A percentile compares a stretch with the other conserved stretches of the same genome.
phyloP scores from a whole-genome alignment of 345 rosid genomes.

The Microthlaspi erraticum region DNA sequence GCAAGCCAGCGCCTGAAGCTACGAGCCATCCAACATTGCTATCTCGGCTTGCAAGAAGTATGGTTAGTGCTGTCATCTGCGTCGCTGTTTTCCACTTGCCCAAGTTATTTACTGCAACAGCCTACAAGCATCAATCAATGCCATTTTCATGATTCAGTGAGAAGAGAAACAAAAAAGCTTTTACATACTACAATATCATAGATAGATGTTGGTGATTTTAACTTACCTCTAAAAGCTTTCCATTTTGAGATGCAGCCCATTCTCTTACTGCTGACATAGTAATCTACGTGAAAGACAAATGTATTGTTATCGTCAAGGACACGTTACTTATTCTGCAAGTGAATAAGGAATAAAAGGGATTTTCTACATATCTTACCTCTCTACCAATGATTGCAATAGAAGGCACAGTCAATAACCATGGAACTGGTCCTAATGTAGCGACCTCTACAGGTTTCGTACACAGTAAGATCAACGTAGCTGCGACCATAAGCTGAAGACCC shows the following conservation, averaged over 20 bases:
- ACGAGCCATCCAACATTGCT: conserved; percentile 72
- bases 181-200: conserved; percentile 3
- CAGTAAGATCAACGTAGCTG: conserved; percentile 86
- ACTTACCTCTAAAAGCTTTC: conserved; percentile 81
- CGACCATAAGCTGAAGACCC: conserved; percentile 88
- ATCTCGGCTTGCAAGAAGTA: conserved; percentile 86
- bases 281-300: conserved; percentile 56
- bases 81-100: conserved; percentile 99
- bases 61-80: conserved; percentile 91
- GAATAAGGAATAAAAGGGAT: not conserved
- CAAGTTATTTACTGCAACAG: conserved; percentile 95
- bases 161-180: conserved; percentile 2
- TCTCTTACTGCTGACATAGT: conserved; percentile 99
- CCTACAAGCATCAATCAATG: conserved; percentile 52
- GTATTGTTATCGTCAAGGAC: conserved; percentile 1
- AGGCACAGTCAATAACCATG: conserved; percentile 90
- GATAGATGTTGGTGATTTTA: conserved; percentile 3
- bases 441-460: conserved; percentile 78
- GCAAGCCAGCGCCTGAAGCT: conserved; percentile 80
- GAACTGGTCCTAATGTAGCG: conserved; percentile 59
- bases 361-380: conserved; percentile 62
- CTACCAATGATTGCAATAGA: conserved; percentile 91
- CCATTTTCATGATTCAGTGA: conserved; percentile 3
- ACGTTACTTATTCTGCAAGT: not conserved
- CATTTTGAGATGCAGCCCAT: conserved; percentile 98